These are phyloP conservation scores for Xanthoconium purpureum DNA, from an alignment of 768 basidiomycete genomes.

Conservation along the genomic window DNA sequence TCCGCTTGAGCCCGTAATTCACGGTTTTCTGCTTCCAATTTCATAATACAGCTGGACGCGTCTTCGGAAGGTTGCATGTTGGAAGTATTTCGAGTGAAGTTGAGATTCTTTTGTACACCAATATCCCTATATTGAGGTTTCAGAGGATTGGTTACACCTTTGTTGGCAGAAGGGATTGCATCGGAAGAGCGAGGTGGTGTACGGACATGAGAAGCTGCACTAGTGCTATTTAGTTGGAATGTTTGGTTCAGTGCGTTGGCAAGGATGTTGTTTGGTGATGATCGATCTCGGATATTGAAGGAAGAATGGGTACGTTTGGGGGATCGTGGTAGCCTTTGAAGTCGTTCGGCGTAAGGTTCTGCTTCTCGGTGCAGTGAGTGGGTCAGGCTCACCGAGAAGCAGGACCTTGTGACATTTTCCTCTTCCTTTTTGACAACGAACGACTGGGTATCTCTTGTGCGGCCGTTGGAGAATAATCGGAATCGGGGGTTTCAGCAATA, in stretches of 20 bases:
- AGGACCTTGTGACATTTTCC: constrained; percentile 17
- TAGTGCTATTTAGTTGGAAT: constrained; percentile 22
- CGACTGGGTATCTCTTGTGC: neutral
- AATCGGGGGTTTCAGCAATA: neutral
- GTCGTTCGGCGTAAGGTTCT: constrained; percentile 24
- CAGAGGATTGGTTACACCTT: neutral
- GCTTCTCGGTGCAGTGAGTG: constrained; percentile 30
- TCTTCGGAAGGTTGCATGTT: constrained; percentile 1
- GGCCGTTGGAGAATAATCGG: neutral
- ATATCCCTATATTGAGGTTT: constrained; percentile 17
- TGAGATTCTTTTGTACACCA: constrained; percentile 23
- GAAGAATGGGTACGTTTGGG: neutral
- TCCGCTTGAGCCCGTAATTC: constrained; percentile 10
- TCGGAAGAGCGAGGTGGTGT: constrained; percentile 5
- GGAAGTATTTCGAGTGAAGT: constrained; percentile 19
- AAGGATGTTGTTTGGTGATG: constrained; percentile 10
- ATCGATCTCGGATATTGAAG: neutral
- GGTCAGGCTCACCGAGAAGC: constrained; percentile 32
- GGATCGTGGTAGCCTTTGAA: constrained; percentile 21
- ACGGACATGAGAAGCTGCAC: constrained; percentile 7
- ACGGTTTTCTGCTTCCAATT: constrained; percentile 17
- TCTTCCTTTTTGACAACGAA: constrained; percentile 15
- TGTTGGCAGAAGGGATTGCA: neutral
- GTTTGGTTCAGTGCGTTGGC: constrained; percentile 29
- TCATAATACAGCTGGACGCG: constrained; percentile 11